Evolutionary conservation across 495 filamentous ascomycete genomes (phyloP), one percentile per base, ranked within the genome.

Genomic region (Daldinia loculata): DNA sequence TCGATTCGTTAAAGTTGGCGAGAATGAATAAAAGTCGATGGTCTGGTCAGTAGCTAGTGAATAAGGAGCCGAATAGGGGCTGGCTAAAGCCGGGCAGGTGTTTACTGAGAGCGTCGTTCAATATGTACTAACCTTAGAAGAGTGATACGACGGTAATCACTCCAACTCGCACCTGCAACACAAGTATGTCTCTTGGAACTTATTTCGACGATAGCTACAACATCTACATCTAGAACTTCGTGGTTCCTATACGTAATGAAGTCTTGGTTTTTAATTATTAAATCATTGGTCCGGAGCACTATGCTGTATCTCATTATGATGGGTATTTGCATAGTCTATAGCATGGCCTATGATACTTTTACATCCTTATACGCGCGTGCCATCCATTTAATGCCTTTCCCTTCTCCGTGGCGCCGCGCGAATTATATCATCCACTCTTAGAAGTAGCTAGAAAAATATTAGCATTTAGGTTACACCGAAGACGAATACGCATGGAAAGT

Each of bases 341-440:
- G 24, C 60, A 52, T 65, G 43, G 61, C 63, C 61, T 69, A 69
- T 62, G 53, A 22, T 65, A 66, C 41, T 70, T 63, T 65, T 75
- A 63, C 62, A 63, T 60, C 61, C 24, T 58, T 67, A 30, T 17
- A 50, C 48, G 22, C 51, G 6, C 17, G 50, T 14, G 50, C 15
- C n/a, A 30, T 30, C 29, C 58, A 43, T 61, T 56, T 70, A 79
- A 34, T 75, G 65, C 27, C 92, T 86, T 75, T 93, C 90, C 38
- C 92, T 85, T 77, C 84, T 88, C 74, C 92, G 82, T 65, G 92
- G 92, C 58, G 92, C 92, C 51, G 89, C 86, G 30, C 92, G 87
- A 73, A 95, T 94, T 76, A 95, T 95, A 78, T 94, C 93, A 80
- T 95, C 92, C 32, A 95, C 92, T 77, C 92, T 86, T 70, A 95